A percentile compares a stretch with the other conserved stretches of the same genome.
phyloP scores from a whole-genome alignment of 2,329 filamentous ascomycete genomes.

The Penicillium sp. region DNA sequence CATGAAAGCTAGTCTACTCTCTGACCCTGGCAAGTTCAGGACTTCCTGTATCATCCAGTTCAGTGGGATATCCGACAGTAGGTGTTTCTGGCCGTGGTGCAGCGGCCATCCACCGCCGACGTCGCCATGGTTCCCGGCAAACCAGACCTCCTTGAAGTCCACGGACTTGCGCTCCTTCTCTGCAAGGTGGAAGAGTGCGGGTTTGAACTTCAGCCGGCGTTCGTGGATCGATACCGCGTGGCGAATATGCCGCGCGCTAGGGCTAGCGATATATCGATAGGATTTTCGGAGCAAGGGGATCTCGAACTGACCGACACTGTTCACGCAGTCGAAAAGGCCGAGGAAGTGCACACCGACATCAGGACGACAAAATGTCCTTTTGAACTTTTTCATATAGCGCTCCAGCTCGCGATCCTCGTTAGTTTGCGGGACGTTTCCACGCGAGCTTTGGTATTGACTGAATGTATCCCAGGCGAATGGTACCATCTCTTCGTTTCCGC shows the following conservation, averaged over 20 bases:
- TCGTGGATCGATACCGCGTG: conserved; percentile 62
- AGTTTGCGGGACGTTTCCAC: conserved; percentile 31
- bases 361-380: conserved; percentile 54
- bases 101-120: conserved; percentile 60
- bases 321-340: conserved; percentile 62
- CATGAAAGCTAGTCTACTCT: conserved; percentile 30
- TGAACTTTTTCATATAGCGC: conserved; percentile 49
- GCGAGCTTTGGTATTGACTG: conserved; percentile 38
- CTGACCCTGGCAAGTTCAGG: conserved; percentile 26
- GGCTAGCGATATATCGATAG: conserved; percentile 41
- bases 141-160: conserved; percentile 60
- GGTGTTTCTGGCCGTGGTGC: conserved; percentile 31
- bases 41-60: conserved; percentile 61
- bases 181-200: conserved; percentile 48
- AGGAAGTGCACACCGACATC: conserved; percentile 58
- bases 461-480: conserved; percentile 51
- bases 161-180: conserved; percentile 36
- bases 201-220: conserved; percentile 61
- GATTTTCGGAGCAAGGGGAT: conserved; percentile 36
- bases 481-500: conserved; percentile 61
- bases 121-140: conserved; percentile 60
- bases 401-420: conserved; percentile 24
- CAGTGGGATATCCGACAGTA: conserved; percentile 56
- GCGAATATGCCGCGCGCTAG: conserved; percentile 54
- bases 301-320: conserved; percentile 46